Conservation (phyloP, 768 basidiomycete species). For the Termitomyces sp. region DNA sequence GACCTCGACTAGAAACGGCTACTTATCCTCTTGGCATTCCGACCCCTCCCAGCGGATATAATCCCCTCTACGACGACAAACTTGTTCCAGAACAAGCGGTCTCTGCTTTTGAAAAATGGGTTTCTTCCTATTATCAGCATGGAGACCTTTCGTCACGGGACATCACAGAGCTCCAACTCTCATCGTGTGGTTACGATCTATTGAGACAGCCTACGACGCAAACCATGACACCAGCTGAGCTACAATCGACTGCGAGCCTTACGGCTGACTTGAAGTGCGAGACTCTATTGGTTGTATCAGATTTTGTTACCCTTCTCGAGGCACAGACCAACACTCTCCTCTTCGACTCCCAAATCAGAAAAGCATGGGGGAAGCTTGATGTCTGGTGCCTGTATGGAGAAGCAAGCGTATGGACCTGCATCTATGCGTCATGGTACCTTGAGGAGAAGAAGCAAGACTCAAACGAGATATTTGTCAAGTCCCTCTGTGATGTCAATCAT, state of each 20-base stretch:
- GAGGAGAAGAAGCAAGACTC: background rate
- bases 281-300: background rate
- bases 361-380: slow-evolving; percentile 1
- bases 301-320: background rate
- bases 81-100: slow-evolving; percentile 2
- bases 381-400: slow-evolving; percentile 5
- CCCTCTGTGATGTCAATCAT: slow-evolving; percentile 2
- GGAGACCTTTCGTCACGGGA: slow-evolving; percentile 4
- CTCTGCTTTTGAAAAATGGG: slow-evolving; percentile 5
- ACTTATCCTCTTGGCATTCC: slow-evolving; percentile 7
- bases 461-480: background rate
- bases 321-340: slow-evolving; percentile 5
- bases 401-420: slow-evolving; percentile 5
- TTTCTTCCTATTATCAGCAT: slow-evolving; percentile 7
- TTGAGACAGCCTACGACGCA: background rate
- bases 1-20: background rate
- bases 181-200: background rate
- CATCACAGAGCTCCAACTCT: background rate
- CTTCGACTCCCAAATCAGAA: background rate
- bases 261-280: slow-evolving; percentile 1
- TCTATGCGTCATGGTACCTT: slow-evolving; percentile 6
- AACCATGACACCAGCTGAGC: slow-evolving; percentile 5
- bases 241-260: background rate
- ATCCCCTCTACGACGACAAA: slow-evolving; percentile 4
- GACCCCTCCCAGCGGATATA: background rate